A percentile compares a stretch with the other conserved stretches of the same genome.
phyloP scores from a whole-genome alignment of 768 basidiomycete species.

The Gymnopilus dilepis region DNA sequence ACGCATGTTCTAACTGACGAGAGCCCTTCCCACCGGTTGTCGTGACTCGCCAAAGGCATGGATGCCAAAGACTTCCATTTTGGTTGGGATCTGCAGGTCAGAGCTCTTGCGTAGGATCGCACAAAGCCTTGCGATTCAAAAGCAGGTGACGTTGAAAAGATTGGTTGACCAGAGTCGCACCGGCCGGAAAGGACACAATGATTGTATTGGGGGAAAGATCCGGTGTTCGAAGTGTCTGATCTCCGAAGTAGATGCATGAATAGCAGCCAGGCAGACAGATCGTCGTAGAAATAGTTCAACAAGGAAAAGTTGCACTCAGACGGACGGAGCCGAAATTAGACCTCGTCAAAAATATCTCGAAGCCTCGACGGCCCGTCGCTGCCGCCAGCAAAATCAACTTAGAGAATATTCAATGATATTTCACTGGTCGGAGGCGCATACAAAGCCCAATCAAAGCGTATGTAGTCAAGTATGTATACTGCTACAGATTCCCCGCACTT shows the following conservation, averaged over 20 bases:
- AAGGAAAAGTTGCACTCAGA: not conserved
- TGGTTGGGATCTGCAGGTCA: not conserved
- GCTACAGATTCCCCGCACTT: not conserved
- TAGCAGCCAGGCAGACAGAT: not conserved
- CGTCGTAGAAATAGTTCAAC: not conserved
- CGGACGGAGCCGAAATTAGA: not conserved
- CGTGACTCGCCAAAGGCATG: not conserved
- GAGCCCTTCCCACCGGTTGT: slow-evolving; percentile 6
- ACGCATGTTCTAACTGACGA: not conserved
- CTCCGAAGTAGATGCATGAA: not conserved
- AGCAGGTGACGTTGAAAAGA: not conserved
- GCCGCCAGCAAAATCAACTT: too few species aligned
- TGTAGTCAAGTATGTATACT: too few species aligned
- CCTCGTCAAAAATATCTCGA: not conserved
- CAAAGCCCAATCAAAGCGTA: too few species aligned
- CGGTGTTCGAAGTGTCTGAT: too few species aligned
- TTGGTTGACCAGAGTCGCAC: not conserved
- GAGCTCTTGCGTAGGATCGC: not conserved
- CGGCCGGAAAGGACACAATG: too few species aligned
- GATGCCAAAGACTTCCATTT: not conserved
- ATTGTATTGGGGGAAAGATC: too few species aligned
- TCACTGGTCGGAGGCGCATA: too few species aligned
- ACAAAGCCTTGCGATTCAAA: too few species aligned
- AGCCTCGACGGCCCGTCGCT: not conserved
- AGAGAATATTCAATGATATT: too few species aligned